A percentile compares a stretch with the other conserved stretches of the same genome.
Evolutionary conservation across 805 yeast species (phyloP).

Genomic region (Pichia cabralensis): DNA sequence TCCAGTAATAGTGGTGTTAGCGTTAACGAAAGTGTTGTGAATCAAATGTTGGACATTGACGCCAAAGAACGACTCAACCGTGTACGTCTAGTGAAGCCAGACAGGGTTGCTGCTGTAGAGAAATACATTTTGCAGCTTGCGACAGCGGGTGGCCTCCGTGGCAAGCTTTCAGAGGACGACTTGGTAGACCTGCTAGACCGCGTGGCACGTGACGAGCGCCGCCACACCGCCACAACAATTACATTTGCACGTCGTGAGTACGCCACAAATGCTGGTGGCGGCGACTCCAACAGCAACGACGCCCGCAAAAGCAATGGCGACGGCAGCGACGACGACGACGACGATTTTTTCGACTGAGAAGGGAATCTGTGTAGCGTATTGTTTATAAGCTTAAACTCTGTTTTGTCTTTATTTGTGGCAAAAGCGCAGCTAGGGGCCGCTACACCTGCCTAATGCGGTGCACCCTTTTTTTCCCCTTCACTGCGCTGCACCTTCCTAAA

Average conservation of each 20-base stretch:
- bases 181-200: conserved; percentile 78
- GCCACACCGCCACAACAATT: conserved; percentile 52
- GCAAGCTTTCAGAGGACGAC: conserved; percentile 72
- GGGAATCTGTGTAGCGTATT: no score
- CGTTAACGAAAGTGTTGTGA: conserved; percentile 24
- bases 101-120: conserved; percentile 83
- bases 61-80: conserved; percentile 86
- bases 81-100: conserved; percentile 83
- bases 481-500: not conserved
- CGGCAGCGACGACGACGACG: conserved; percentile 22
- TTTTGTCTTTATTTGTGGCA: no score
- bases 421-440: no score
- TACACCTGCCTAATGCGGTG: not conserved
- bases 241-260: conserved; percentile 40
- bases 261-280: conserved; percentile 4
- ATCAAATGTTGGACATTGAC: conserved; percentile 66
- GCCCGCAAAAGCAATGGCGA: conserved; percentile 17
- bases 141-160: conserved; percentile 63
- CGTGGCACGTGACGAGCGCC: conserved; percentile 61
- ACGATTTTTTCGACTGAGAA: conserved; percentile 27
- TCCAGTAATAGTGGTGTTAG: not conserved
- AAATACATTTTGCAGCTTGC: conserved; percentile 63
- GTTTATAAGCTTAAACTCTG: no score
- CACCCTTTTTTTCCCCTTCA: no score
- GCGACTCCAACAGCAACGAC: conserved; percentile 19